Percentiles rank a stretch among this genome's conserved stretches.
Evolutionary conservation across 2,329 filamentous ascomycete genomes (phyloP).

Genomic region (Phialocephala subalpina): DNA sequence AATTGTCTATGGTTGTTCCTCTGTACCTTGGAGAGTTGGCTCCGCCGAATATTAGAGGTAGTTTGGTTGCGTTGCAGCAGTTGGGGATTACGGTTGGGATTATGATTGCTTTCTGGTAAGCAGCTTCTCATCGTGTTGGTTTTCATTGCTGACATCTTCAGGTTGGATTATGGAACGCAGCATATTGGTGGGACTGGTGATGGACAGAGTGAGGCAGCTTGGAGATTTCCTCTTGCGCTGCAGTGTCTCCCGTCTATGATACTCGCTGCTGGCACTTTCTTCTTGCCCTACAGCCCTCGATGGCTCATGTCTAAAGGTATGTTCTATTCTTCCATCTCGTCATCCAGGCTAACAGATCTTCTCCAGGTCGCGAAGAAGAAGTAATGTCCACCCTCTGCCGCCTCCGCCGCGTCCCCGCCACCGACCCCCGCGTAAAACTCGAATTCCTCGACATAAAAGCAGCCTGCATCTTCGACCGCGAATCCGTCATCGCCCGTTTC

Average conservation of each 20-base stretch:
- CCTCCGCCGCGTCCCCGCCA: conserved; percentile 58
- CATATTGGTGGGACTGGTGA: conserved; percentile 49
- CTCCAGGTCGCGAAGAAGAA: conserved; percentile 55
- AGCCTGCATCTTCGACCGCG: conserved; percentile 60
- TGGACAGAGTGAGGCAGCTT: conserved; percentile 47
- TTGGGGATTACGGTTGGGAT: conserved; percentile 66
- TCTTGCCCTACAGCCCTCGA: conserved; percentile 64
- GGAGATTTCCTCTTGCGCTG: conserved; percentile 54
- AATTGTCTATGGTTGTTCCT: conserved; percentile 34
- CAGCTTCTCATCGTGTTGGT: neutral
- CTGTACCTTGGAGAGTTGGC: conserved; percentile 41
- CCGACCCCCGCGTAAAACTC: conserved; percentile 1
- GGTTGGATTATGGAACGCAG: conserved; percentile 52
- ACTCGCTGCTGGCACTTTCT: conserved; percentile 58
- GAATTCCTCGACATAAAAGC: conserved; percentile 15
- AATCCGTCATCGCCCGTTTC: conserved; percentile 62
- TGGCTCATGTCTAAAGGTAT: conserved; percentile 61
- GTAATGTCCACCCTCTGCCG: conserved; percentile 56
- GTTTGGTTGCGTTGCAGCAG: conserved; percentile 68
- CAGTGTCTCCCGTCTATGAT: conserved; percentile 65
- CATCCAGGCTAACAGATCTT: conserved; percentile 24
- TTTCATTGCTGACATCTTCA: neutral
- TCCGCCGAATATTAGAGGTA: conserved; percentile 68
- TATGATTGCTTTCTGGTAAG: conserved; percentile 53
- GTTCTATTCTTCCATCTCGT: neutral